Conservation (phyloP, 768 basidiomycete species). For the Imleria badia region DNA sequence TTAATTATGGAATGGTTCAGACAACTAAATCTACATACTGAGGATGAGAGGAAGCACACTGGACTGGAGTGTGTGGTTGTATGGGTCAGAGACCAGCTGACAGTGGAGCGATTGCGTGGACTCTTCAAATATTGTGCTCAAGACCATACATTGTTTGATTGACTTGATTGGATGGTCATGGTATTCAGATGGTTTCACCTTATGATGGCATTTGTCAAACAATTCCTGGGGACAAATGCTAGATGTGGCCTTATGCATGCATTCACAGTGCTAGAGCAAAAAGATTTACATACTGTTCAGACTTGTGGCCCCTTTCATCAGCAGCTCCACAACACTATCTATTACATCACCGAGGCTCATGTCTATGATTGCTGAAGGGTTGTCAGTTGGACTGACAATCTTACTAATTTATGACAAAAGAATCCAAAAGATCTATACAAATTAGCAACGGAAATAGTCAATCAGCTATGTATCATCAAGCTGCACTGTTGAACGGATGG, state of each 20-base stretch:
- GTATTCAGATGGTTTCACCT: constrained; percentile 44
- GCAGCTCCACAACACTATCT: neutral
- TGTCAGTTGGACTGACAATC: neutral
- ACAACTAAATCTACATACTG: constrained; percentile 13
- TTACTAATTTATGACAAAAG: neutral
- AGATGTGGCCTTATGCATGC: neutral
- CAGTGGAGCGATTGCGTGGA: constrained; percentile 33
- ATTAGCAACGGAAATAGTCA: neutral
- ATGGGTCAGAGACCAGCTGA: constrained; percentile 42
- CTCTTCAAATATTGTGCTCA: constrained; percentile 35
- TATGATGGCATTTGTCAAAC: constrained; percentile 40
- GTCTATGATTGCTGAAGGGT: neutral
- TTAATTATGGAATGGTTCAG: constrained; percentile 16
- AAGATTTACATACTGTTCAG: neutral
- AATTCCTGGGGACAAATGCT: constrained; percentile 26
- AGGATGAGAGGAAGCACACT: constrained; percentile 20
- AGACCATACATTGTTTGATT: constrained; percentile 41
- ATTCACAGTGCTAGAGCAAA: neutral
- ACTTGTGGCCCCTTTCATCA: neutral
- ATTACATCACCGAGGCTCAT: neutral
- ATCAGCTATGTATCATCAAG: neutral
- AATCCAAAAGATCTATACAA: neutral
- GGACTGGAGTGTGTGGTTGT: constrained; percentile 26
- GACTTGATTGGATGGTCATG: constrained; percentile 35
- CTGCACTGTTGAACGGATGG: neutral